A percentile compares a stretch with the other conserved stretches of the same genome.
Conservation (phyloP, 2,329 filamentous ascomycete genomes). For the Epichloe typhina region DNA sequence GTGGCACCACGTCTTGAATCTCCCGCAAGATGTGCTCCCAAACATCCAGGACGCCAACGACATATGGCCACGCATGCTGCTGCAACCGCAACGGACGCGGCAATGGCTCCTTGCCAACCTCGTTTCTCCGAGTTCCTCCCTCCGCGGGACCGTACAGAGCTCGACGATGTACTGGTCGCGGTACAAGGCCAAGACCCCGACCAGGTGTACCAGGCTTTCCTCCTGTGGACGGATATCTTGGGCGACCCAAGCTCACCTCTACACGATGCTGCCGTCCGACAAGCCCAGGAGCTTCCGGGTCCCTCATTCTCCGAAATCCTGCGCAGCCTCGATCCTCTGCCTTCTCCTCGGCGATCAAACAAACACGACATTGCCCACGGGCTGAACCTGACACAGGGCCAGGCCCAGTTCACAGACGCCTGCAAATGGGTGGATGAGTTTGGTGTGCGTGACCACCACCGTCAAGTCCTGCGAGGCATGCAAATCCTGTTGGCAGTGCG, state of each 20-base stretch:
- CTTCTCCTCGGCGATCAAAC: conserved; percentile 28
- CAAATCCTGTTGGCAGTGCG: conserved; percentile 22
- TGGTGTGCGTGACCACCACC: conserved; percentile 31
- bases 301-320: conserved; percentile 51
- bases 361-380: conserved; percentile 35
- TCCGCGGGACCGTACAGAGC: conserved; percentile 5
- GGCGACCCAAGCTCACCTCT: conserved; percentile 8
- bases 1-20: conserved; percentile 11
- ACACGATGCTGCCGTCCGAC: conserved; percentile 14
- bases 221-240: conserved; percentile 16
- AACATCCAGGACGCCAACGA: conserved; percentile 9
- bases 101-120: conserved; percentile 1
- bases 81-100: conserved; percentile 3
- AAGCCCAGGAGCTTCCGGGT: conserved; percentile 31
- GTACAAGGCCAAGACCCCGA: conserved; percentile 17
- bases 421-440: conserved; percentile 25
- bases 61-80: conserved; percentile 12
- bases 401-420: conserved; percentile 25
- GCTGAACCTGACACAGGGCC: conserved; percentile 25
- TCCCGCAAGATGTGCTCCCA: conserved; percentile 9
- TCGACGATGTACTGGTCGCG: conserved; percentile 17
- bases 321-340: conserved; percentile 44
- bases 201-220: conserved; percentile 14
- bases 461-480: conserved; percentile 22
- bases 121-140: conserved; percentile 7